Conservation (phyloP, 139 green algal species). For the Tetraselmis chui region DNA sequence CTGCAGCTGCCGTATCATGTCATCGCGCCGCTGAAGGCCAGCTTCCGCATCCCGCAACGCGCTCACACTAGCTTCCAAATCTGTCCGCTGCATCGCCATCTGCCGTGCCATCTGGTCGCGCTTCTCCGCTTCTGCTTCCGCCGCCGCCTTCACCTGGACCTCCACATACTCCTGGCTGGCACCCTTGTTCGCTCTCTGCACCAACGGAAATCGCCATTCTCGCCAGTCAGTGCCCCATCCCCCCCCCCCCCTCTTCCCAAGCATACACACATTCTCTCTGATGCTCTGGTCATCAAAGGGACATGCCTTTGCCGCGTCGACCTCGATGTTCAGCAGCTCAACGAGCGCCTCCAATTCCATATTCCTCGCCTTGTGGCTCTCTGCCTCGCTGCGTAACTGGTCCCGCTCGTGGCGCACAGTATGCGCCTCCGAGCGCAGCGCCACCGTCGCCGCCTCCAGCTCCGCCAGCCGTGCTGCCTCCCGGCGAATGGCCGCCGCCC, state of each 20-base stretch:
- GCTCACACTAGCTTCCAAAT: slow-evolving; percentile 6
- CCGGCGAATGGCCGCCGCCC: slow-evolving; percentile 16
- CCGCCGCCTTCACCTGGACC: neutral
- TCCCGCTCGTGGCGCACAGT: neutral
- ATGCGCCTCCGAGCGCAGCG: neutral
- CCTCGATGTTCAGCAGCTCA: neutral
- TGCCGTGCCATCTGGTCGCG: neutral
- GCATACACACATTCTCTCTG: no score
- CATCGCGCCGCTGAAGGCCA: no score
- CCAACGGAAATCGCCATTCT: no score
- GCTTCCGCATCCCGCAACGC: neutral
- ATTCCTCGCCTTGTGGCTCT: neutral
- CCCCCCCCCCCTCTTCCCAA: no score
- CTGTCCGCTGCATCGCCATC: neutral
- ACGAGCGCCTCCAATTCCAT: neutral
- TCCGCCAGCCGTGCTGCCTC: slow-evolving; percentile 29
- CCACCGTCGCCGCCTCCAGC: slow-evolving; percentile 18
- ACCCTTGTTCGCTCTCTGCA: no score
- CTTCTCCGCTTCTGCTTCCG: neutral
- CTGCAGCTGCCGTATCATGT: neutral
- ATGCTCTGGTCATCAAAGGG: no score
- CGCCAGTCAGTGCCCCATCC: no score
- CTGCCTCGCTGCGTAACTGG: neutral
- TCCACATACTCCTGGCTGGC: neutral
- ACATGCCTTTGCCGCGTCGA: neutral